A percentile compares a stretch with the other conserved stretches of the same genome.
phyloP scores from a whole-genome alignment of 345 rosid species.

The Eucalyptus camaldulensis region DNA sequence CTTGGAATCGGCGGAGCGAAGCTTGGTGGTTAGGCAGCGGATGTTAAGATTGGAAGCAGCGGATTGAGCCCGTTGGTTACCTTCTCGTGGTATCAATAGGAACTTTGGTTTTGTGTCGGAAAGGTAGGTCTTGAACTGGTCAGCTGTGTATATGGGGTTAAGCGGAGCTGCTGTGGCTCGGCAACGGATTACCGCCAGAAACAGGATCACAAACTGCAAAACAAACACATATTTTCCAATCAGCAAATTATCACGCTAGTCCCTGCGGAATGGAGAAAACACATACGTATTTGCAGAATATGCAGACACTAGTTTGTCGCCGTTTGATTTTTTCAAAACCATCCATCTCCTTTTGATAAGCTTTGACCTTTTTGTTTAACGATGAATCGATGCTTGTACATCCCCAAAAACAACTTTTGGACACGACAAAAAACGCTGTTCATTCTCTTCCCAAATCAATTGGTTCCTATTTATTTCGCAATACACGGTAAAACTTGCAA shows the following conservation, averaged over 20 bases:
- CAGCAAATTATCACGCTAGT: not conserved
- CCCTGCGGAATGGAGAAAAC: not conserved
- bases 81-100: slow-evolving; percentile 22
- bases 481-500: too few species aligned
- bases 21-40: too few species aligned
- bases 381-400: too few species aligned
- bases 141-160: slow-evolving; percentile 40
- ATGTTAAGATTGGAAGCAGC: too few species aligned
- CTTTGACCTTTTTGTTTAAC: too few species aligned
- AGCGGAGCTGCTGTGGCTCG: slow-evolving; percentile 61
- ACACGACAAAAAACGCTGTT: too few species aligned
- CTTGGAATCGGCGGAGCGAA: not conserved
- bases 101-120: slow-evolving; percentile 51
- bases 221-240: not conserved
- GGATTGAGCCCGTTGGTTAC: slow-evolving; percentile 13
- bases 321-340: too few species aligned
- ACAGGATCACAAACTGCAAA: slow-evolving; percentile 54
- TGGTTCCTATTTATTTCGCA: too few species aligned
- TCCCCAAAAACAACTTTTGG: too few species aligned
- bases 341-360: too few species aligned
- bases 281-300: not conserved
- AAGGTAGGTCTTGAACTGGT: slow-evolving; percentile 56
- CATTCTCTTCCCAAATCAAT: too few species aligned
- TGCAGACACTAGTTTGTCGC: not conserved
- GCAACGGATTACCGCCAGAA: slow-evolving; percentile 49